A percentile compares a stretch with the other conserved stretches of the same genome.
Conservation (phyloP, 2,329 filamentous ascomycete species). For the Hypoxylon sp. region DNA sequence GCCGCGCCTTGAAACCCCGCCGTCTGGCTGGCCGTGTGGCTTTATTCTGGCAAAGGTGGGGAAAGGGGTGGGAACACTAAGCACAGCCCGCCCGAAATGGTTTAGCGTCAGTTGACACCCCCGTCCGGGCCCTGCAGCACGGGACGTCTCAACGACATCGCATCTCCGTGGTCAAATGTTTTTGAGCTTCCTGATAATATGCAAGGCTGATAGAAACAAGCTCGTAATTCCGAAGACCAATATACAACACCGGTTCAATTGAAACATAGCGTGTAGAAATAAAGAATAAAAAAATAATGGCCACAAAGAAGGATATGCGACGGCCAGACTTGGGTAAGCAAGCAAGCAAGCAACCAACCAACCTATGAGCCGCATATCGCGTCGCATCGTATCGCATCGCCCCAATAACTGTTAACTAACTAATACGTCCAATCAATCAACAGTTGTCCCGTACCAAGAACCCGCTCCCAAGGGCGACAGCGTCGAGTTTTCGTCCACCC, state of each 20-base stretch:
- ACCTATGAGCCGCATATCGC: conserved; percentile 17
- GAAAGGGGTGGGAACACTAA: conserved; percentile 8
- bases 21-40: conserved; percentile 19
- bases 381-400: conserved; percentile 19
- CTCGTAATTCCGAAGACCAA: no score
- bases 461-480: conserved; percentile 69
- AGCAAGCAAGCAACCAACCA: no score
- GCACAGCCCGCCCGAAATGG: no score
- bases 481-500: conserved; percentile 75
- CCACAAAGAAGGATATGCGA: conserved; percentile 79
- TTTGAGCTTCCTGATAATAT: no score
- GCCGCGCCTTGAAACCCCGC: conserved; percentile 13
- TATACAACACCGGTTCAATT: conserved; percentile 11
- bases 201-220: no score
- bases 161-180: conserved; percentile 15
- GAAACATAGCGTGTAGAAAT: no score
- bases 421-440: conserved; percentile 4
- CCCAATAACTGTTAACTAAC: conserved; percentile 6
- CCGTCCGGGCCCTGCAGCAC: conserved; percentile 28
- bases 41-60: conserved; percentile 21
- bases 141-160: conserved; percentile 32
- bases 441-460: conserved; percentile 89
- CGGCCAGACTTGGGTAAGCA: conserved; percentile 74
- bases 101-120: conserved; percentile 24
- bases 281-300: no score